Conservation (phyloP, 2,329 filamentous ascomycete genomes). For the Eurotiales sp. region DNA sequence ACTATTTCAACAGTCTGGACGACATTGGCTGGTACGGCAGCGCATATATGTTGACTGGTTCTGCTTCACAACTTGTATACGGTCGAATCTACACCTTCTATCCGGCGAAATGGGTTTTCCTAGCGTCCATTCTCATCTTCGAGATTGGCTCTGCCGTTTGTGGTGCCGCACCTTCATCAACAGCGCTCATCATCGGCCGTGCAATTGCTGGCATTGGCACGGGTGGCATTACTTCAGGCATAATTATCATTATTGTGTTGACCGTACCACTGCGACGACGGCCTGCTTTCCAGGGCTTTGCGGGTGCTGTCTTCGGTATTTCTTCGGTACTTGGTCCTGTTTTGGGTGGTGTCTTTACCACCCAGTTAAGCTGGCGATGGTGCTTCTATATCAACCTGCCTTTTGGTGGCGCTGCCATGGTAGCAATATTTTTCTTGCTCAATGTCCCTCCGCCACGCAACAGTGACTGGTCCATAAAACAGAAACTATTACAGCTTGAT, state of each 20-base stretch:
- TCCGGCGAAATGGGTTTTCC: conserved; percentile 39
- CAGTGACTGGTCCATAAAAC: neutral
- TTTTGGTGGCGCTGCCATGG: conserved; percentile 22
- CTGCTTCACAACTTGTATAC: conserved; percentile 39
- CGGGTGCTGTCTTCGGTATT: conserved; percentile 49
- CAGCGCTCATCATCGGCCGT: conserved; percentile 36
- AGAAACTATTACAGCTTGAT: conserved; percentile 37
- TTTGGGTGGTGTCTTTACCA: conserved; percentile 45
- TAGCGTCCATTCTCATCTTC: conserved; percentile 38
- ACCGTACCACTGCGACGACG: conserved; percentile 9
- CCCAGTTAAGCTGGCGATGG: conserved; percentile 45
- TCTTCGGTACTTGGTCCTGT: conserved; percentile 48
- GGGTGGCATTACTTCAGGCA: conserved; percentile 29
- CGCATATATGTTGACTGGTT: conserved; percentile 35
- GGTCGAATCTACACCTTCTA: conserved; percentile 44
- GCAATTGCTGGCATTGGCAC: conserved; percentile 34
- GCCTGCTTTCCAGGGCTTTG: conserved; percentile 36
- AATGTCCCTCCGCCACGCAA: neutral
- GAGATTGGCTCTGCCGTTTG: conserved; percentile 40
- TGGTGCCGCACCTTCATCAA: conserved; percentile 34
- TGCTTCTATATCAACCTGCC: conserved; percentile 50
- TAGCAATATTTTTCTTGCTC: conserved; percentile 18
- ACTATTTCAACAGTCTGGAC: conserved; percentile 44
- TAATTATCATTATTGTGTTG: neutral
- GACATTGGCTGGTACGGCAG: conserved; percentile 42